Conservation (phyloP, 2,329 filamentous ascomycete species). For the Aureobasidium pullulans region DNA sequence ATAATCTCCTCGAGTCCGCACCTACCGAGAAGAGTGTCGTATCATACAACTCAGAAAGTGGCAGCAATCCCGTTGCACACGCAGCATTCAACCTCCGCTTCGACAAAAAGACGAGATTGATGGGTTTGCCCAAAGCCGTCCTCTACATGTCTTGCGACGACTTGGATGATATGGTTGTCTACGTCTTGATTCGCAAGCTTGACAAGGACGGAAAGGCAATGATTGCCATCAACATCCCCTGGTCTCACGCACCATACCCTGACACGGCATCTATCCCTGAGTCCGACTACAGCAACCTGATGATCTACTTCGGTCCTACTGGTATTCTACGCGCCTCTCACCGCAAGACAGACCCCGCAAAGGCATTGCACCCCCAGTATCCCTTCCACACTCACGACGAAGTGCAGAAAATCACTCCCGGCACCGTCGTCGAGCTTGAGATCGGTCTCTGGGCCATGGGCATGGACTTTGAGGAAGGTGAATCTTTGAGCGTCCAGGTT, state of each 20-base stretch:
- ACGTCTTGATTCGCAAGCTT: constrained; percentile 38
- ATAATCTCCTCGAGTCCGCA: not conserved
- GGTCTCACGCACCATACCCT: constrained; percentile 26
- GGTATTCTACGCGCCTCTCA: constrained; percentile 41
- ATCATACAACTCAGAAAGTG: constrained; percentile 29
- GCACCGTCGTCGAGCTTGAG: constrained; percentile 37
- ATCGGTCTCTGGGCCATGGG: constrained; percentile 43
- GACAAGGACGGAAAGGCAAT: constrained; percentile 36
- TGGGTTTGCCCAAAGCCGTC: constrained; percentile 39
- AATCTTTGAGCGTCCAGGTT: constrained; percentile 18
- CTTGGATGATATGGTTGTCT: constrained; percentile 40
- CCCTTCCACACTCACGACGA: constrained; percentile 34
- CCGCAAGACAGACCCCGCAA: constrained; percentile 26
- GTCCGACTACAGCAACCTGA: constrained; percentile 34
- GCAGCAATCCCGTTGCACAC: constrained; percentile 17
- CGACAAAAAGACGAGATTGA: constrained; percentile 29
- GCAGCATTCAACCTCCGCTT: constrained; percentile 36
- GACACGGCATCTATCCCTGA: constrained; percentile 52
- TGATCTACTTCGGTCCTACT: constrained; percentile 35
- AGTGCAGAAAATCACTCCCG: constrained; percentile 33
- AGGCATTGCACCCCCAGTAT: constrained; percentile 22
- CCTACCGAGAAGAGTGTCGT: constrained; percentile 13
- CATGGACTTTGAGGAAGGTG: constrained; percentile 37
- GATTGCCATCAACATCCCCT: constrained; percentile 39
- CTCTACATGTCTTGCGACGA: constrained; percentile 39